Evolutionary conservation across 192 early-diverging fungal genomes (phyloP).

Genomic region (Umbelopsis sp.): DNA sequence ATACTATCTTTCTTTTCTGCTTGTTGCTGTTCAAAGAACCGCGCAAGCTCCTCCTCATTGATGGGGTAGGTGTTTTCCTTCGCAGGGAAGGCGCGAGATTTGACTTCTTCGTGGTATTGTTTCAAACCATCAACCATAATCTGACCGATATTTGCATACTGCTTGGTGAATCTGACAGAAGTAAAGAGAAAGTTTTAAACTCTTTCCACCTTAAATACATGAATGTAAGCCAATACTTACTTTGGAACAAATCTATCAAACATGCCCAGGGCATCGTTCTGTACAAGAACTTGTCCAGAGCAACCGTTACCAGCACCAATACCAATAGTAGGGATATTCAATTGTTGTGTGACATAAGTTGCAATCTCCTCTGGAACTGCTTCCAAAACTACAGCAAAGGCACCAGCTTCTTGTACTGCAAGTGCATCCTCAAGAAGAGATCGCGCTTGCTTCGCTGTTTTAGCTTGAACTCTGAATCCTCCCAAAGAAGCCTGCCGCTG

Average conservation of each 20-base stretch:
- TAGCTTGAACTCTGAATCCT: constrained; percentile 92
- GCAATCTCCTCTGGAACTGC: constrained; percentile 92
- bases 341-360: constrained; percentile 72
- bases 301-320: constrained; percentile 90
- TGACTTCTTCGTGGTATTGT: constrained; percentile 80
- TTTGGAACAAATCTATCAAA: constrained; percentile 92
- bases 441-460: constrained; percentile 76
- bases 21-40: constrained; percentile 43
- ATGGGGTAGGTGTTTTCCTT: constrained; percentile 83
- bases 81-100: constrained; percentile 74
- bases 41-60: constrained; percentile 50
- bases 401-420: constrained; percentile 89
- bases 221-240: constrained; percentile 39
- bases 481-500: constrained; percentile 86
- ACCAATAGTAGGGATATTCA: constrained; percentile 92
- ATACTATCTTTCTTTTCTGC: neutral
- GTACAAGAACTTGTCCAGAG: constrained; percentile 95
- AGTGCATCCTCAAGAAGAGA: constrained; percentile 83
- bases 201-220: neutral
- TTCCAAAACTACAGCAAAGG: constrained; percentile 90
- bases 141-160: constrained; percentile 77
- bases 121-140: constrained; percentile 72
- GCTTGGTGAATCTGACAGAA: constrained; percentile 78
- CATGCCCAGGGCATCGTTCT: constrained; percentile 87
- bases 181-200: neutral